A percentile compares a stretch with the other conserved stretches of the same genome.
These are phyloP conservation scores for Breviolum minutum DNA, from an alignment of 73 alveolate genomes.

Conservation along the genomic window DNA sequence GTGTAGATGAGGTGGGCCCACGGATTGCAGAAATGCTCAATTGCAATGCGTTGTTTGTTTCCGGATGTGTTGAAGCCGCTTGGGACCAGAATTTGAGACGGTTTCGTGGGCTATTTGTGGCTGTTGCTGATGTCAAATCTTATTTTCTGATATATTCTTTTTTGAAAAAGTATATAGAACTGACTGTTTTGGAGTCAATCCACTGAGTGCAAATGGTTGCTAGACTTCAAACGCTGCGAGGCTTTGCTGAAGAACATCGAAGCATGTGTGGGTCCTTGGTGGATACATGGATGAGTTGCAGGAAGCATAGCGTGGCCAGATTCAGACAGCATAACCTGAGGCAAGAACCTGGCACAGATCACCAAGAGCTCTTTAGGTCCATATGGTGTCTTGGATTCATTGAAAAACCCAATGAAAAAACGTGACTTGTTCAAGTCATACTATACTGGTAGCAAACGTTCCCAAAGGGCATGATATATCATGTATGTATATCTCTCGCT, in stretches of 20 bases:
- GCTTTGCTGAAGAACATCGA: constrained; percentile 83
- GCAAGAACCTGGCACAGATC: constrained; percentile 99
- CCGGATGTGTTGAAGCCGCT: too few relatives aligned
- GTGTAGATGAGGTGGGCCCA: constrained; percentile 97
- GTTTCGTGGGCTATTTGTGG: too few relatives aligned
- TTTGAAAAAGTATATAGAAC: too few relatives aligned
- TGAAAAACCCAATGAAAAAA: not conserved
- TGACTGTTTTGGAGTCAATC: too few relatives aligned
- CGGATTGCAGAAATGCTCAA: not conserved
- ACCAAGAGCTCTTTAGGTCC: constrained; percentile 99
- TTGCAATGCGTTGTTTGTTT: too few relatives aligned
- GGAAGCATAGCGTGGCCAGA: not conserved
- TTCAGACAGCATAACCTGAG: constrained; percentile 47
- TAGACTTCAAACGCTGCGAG: not conserved
- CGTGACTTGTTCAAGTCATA: not conserved
- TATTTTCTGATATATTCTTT: too few relatives aligned
- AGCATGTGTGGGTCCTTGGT: constrained; percentile 29
- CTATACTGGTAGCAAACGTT: not conserved
- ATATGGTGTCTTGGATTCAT: constrained; percentile 96
- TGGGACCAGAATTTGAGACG: too few relatives aligned
- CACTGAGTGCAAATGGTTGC: too few relatives aligned
- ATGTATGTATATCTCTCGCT: too few relatives aligned
- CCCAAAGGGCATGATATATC: too few relatives aligned
- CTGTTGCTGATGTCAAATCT: too few relatives aligned
- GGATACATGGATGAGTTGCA: not conserved